Percentiles rank a stretch among this genome's conserved stretches.
phyloP scores from a whole-genome alignment of 2,329 filamentous ascomycete genomes.

The Nannizzia gypsea region DNA sequence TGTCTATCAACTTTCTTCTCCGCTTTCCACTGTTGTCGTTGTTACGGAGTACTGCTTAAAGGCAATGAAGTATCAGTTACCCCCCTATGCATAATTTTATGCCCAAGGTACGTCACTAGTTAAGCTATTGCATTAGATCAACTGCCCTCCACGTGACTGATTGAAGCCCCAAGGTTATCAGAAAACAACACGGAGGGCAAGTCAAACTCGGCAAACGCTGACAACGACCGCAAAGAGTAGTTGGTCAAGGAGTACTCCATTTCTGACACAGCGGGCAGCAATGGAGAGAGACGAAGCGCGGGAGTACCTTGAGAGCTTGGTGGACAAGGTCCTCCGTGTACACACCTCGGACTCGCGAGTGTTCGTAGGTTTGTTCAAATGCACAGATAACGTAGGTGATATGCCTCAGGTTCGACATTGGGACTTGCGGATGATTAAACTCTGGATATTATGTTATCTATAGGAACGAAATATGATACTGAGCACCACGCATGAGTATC shows the following conservation, averaged over 20 bases:
- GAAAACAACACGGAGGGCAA: background rate
- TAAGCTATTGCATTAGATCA: no score
- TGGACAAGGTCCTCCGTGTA: conserved; percentile 69
- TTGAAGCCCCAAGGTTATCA: background rate
- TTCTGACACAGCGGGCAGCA: background rate
- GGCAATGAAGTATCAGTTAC: no score
- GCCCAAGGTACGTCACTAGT: no score
- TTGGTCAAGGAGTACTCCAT: background rate
- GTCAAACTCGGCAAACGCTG: background rate
- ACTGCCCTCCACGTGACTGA: no score
- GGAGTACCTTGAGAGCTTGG: conserved; percentile 43
- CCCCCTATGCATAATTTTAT: no score
- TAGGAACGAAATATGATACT: conserved; percentile 85
- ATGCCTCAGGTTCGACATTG: background rate
- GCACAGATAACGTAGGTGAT: conserved; percentile 68
- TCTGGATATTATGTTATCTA: background rate
- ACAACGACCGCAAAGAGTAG: background rate
- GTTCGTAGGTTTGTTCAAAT: conserved; percentile 86
- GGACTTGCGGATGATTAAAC: background rate
- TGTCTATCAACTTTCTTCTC: background rate
- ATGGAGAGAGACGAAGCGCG: conserved; percentile 30
- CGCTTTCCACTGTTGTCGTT: background rate
- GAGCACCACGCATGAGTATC: conserved; percentile 77
- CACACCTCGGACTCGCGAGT: conserved; percentile 72
- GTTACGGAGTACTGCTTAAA: no score